These are phyloP conservation scores for Oenanthe javanica DNA, from an alignment of 140 eudicot species.

Conservation along the genomic window DNA sequence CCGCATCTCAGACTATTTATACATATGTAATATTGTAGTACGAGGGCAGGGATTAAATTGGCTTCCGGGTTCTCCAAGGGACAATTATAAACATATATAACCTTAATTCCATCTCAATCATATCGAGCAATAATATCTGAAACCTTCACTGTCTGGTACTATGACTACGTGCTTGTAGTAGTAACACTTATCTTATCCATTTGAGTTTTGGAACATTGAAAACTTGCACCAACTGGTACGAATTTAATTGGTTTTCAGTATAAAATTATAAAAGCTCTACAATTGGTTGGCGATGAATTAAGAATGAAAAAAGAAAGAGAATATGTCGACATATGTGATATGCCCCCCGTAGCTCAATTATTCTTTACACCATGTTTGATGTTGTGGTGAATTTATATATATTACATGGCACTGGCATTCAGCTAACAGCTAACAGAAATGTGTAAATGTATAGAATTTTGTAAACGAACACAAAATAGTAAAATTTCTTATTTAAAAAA, in stretches of 20 bases:
- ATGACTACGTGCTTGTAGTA: neutral
- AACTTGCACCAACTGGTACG: neutral
- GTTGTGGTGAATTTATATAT: no score
- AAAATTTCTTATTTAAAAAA: no score
- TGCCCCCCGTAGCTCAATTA: neutral
- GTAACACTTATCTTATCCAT: slow-evolving; percentile 1
- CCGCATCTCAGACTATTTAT: neutral
- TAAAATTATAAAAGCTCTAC: neutral
- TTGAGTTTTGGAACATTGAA: neutral
- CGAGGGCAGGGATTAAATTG: neutral
- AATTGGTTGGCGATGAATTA: neutral
- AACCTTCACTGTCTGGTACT: neutral
- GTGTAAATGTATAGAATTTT: no score
- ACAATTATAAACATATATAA: neutral
- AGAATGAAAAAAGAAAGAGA: neutral
- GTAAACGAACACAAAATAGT: no score
- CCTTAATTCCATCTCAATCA: slow-evolving; percentile 1
- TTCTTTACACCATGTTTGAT: neutral
- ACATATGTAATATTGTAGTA: neutral
- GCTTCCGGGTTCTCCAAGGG: neutral
- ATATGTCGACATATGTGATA: slow-evolving; percentile 1
- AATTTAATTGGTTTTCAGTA: neutral
- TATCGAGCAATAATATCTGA: neutral
- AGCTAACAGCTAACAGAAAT: no score
- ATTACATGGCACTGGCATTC: no score